Evolutionary conservation across 148 eudicot species (phyloP).

Genomic region (Vaccinium myrtillus): DNA sequence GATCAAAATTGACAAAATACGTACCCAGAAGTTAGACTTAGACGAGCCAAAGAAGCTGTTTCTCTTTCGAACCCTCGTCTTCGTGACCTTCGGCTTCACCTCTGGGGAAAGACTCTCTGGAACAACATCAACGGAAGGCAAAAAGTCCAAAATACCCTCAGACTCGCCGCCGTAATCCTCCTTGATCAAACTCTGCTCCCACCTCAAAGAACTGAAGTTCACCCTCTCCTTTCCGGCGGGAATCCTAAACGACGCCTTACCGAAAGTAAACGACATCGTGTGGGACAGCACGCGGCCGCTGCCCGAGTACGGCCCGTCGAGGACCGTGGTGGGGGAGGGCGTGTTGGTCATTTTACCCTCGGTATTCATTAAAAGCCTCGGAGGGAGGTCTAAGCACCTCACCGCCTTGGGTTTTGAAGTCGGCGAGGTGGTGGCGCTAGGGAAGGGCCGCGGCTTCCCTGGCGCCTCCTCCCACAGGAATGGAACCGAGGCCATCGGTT

Average conservation of each 20-base stretch:
- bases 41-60: constrained; percentile 34
- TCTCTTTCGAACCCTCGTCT: constrained; percentile 40
- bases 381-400: constrained; percentile 70
- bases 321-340: constrained; percentile 59
- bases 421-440: background rate
- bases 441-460: constrained; percentile 51
- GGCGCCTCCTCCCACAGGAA: constrained; percentile 93
- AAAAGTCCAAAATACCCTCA: constrained; percentile 38
- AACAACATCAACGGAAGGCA: background rate
- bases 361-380: constrained; percentile 25
- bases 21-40: constrained; percentile 47
- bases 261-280: constrained; percentile 20
- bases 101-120: constrained; percentile 4
- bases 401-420: constrained; percentile 52
- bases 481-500: constrained; percentile 59
- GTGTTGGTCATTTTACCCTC: constrained; percentile 25
- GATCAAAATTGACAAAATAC: constrained; percentile 9
- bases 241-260: constrained; percentile 26
- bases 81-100: constrained; percentile 25
- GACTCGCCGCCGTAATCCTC: constrained; percentile 16
- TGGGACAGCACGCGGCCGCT: constrained; percentile 24
- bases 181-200: constrained; percentile 32
- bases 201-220: constrained; percentile 38
- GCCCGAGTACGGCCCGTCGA: constrained; percentile 54
- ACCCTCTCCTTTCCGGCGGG: constrained; percentile 23